phyloP scores from a whole-genome alignment of 1,284 basidiomycete species.

The Puccinia horiana region DNA sequence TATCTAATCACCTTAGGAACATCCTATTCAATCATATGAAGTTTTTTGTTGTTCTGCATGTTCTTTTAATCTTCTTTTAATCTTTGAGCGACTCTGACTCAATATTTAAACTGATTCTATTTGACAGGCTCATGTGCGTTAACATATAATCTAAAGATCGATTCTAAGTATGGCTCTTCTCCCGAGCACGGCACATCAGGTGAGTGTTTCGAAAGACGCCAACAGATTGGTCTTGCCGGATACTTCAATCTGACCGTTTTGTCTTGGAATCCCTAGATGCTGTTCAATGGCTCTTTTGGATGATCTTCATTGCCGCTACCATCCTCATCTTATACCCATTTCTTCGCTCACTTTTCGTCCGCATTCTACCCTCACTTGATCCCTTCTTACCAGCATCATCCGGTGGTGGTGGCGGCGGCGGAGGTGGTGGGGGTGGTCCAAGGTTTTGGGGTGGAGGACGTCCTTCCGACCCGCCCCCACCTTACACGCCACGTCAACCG shows the following conservation, averaged over 20 bases:
- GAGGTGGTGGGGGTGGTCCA: constrained; percentile 60
- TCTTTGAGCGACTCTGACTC: constrained; percentile 44
- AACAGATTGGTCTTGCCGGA: constrained; percentile 43
- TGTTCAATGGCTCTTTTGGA: constrained; percentile 26
- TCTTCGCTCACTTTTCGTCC: constrained; percentile 50
- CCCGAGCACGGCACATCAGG: constrained; percentile 62
- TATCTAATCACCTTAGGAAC: constrained; percentile 6
- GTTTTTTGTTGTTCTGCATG: constrained; percentile 79
- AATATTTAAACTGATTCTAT: background rate
- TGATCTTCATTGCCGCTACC: constrained; percentile 18
- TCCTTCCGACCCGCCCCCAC: constrained; percentile 68
- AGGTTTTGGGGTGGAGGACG: constrained; percentile 51
- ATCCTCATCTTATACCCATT: constrained; percentile 50
- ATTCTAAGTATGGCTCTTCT: background rate
- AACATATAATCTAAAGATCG: constrained; percentile 50
- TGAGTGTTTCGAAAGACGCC: constrained; percentile 61
- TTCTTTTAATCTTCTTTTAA: constrained; percentile 73
- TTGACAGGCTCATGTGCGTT: constrained; percentile 52
- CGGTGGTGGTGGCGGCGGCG: constrained; percentile 61
- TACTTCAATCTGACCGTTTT: background rate
- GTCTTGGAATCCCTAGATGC: constrained; percentile 20
- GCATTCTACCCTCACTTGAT: constrained; percentile 56
- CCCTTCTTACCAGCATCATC: constrained; percentile 53
- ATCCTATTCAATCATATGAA: constrained; percentile 7
- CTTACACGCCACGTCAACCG: constrained; percentile 66